Percentiles rank a stretch among this genome's conserved stretches.
These are phyloP conservation scores for Aspergillus biplanus DNA, from an alignment of 495 filamentous ascomycete genomes.

Conservation along the genomic window DNA sequence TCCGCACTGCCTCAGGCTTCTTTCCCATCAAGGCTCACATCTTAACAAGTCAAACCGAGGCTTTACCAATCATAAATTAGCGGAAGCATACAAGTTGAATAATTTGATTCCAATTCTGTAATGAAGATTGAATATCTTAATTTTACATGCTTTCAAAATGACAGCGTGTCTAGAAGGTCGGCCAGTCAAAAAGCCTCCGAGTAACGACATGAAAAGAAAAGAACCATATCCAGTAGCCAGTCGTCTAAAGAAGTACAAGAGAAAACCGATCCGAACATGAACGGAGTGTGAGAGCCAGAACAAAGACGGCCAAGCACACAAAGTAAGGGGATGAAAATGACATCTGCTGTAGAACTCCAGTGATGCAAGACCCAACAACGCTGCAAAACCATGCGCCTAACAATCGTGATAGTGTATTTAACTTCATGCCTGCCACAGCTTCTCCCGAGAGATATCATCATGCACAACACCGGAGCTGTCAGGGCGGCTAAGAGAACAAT, in stretches of 20 bases:
- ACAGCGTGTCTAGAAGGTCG: background rate
- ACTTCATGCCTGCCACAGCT: slow-evolving; percentile 15
- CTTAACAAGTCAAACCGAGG: too few species aligned
- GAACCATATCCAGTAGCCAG: background rate
- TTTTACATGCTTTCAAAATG: background rate
- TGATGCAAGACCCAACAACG: slow-evolving; percentile 18
- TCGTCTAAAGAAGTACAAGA: slow-evolving; percentile 4
- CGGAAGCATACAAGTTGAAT: too few species aligned
- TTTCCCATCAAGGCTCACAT: background rate
- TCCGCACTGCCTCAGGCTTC: slow-evolving; percentile 22
- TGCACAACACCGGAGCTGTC: background rate
- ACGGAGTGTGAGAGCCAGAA: background rate
- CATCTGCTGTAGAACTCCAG: slow-evolving; percentile 14
- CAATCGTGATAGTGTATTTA: slow-evolving; percentile 18
- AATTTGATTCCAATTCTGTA: too few species aligned
- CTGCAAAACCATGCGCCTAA: slow-evolving; percentile 12
- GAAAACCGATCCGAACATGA: slow-evolving; percentile 2
- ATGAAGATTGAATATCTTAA: too few species aligned
- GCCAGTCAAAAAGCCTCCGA: background rate
- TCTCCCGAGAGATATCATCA: slow-evolving; percentile 7
- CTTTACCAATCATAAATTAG: too few species aligned
- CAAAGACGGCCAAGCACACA: background rate
- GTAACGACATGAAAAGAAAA: slow-evolving; percentile 2
- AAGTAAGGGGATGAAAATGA: background rate
- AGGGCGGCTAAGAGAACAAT: slow-evolving; percentile 9